Percentiles rank a stretch among this genome's conserved stretches.
Conservation (phyloP, 139 green algal genomes). For the Chlorella sp. region DNA sequence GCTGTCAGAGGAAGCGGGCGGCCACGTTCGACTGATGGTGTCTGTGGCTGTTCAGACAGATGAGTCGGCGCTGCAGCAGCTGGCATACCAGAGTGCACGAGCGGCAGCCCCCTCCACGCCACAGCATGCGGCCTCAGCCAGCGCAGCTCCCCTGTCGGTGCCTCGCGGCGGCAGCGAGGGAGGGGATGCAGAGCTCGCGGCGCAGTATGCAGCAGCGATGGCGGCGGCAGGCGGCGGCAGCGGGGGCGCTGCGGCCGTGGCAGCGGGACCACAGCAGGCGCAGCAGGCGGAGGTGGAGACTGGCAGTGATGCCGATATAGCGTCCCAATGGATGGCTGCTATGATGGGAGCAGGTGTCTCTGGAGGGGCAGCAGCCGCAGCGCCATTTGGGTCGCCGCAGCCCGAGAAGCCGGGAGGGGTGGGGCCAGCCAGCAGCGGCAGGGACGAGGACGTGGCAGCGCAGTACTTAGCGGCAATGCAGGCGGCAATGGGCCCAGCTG, state of each 20-base stretch:
- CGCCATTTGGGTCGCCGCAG: background rate
- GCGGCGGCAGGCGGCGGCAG: background rate
- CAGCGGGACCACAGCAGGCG: background rate
- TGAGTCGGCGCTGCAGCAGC: slow-evolving; percentile 11
- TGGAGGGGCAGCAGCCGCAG: background rate
- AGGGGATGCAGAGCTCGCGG: background rate
- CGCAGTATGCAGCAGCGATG: slow-evolving; percentile 8
- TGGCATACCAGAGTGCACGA: background rate
- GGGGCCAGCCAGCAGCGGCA: background rate
- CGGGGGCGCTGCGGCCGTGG: no score
- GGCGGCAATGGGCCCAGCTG: background rate
- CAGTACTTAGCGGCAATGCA: background rate
- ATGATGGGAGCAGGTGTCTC: background rate
- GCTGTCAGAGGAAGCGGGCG: background rate
- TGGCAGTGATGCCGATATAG: background rate
- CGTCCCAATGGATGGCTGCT: background rate
- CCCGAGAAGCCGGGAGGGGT: background rate
- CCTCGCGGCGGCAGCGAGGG: background rate
- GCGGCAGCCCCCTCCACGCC: background rate
- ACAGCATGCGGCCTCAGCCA: no score
- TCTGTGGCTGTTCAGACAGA: slow-evolving; percentile 19
- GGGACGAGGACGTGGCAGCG: slow-evolving; percentile 5
- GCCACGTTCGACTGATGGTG: background rate
- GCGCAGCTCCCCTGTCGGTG: no score
- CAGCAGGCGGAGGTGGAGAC: background rate